These are phyloP conservation scores for Backusella macrospora DNA, from an alignment of 192 early-diverging fungal genomes.

Conservation along the genomic window DNA sequence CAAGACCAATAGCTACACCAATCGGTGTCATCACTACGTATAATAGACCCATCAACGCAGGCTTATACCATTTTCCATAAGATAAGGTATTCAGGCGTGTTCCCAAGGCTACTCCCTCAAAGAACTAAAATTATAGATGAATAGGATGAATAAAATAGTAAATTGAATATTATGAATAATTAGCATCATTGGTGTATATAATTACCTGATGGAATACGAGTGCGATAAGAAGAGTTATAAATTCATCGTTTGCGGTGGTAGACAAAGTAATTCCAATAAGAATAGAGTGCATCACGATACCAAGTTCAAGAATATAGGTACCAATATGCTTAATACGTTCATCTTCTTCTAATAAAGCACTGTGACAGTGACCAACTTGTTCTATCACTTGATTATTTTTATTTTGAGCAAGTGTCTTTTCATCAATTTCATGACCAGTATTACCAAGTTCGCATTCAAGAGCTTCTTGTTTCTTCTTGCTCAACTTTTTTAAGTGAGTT, in stretches of 20 bases:
- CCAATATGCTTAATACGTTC: constrained; percentile 43
- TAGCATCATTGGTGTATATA: neutral
- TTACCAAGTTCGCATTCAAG: neutral
- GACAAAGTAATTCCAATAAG: constrained; percentile 75
- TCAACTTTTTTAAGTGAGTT: constrained; percentile 1
- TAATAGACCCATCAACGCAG: constrained; percentile 48
- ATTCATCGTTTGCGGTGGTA: constrained; percentile 55
- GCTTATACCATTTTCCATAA: constrained; percentile 26
- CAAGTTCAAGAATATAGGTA: constrained; percentile 76
- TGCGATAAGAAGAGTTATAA: constrained; percentile 64
- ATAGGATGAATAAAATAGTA: constrained; percentile 51
- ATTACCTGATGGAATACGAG: constrained; percentile 75
- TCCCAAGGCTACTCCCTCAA: constrained; percentile 54
- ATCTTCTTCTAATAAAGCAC: constrained; percentile 41
- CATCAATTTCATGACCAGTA: neutral
- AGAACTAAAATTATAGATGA: constrained; percentile 41
- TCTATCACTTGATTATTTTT: neutral
- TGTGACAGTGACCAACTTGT: constrained; percentile 26
- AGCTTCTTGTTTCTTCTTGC: neutral
- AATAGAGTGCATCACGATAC: constrained; percentile 77
- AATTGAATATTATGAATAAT: neutral
- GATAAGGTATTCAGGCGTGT: constrained; percentile 45
- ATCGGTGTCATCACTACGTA: constrained; percentile 81
- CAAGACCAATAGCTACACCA: constrained; percentile 80
- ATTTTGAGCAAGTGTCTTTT: neutral